Percentiles rank a stretch among this genome's conserved stretches.
Evolutionary conservation across 2,329 filamentous ascomycete genomes (phyloP).

Genomic region (Biscogniauxia marginata): DNA sequence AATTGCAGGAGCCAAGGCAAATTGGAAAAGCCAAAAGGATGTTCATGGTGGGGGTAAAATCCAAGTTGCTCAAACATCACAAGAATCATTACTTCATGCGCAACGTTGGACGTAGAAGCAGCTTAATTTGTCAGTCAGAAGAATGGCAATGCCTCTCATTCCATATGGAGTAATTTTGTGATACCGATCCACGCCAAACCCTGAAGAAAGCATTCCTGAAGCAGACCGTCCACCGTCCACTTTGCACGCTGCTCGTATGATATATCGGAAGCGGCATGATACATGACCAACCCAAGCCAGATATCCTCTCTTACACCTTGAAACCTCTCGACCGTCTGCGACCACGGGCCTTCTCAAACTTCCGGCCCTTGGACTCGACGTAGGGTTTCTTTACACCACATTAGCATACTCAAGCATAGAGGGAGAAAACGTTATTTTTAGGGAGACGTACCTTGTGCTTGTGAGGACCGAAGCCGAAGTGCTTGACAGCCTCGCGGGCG

Average conservation of each 20-base stretch:
- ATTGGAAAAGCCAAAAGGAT: neutral
- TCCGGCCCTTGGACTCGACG: conserved; percentile 97
- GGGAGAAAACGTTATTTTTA: neutral
- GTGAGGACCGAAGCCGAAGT: conserved; percentile 98
- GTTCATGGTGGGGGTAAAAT: neutral
- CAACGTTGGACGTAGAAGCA: conserved; percentile 11
- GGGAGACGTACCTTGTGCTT: conserved; percentile 77
- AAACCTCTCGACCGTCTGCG: conserved; percentile 98
- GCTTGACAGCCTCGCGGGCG: conserved; percentile 94
- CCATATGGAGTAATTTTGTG: conserved; percentile 35
- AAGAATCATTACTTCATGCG: conserved; percentile 8
- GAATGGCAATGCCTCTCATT: conserved; percentile 33
- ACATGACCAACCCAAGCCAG: conserved; percentile 29
- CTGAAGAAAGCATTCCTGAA: conserved; percentile 37
- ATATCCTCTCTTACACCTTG: conserved; percentile 84
- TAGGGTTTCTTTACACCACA: conserved; percentile 74
- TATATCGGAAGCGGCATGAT: conserved; percentile 33
- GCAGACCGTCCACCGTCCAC: conserved; percentile 28
- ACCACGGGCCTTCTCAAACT: conserved; percentile 99
- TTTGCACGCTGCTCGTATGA: conserved; percentile 25
- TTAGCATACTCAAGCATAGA: conserved; percentile 34
- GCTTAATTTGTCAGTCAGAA: conserved; percentile 16
- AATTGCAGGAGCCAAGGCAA: too few relatives aligned
- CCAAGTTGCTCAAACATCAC: neutral
- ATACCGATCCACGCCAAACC: conserved; percentile 49